phyloP scores from a whole-genome alignment of 306 rosid species.

The Rubus idaeus region DNA sequence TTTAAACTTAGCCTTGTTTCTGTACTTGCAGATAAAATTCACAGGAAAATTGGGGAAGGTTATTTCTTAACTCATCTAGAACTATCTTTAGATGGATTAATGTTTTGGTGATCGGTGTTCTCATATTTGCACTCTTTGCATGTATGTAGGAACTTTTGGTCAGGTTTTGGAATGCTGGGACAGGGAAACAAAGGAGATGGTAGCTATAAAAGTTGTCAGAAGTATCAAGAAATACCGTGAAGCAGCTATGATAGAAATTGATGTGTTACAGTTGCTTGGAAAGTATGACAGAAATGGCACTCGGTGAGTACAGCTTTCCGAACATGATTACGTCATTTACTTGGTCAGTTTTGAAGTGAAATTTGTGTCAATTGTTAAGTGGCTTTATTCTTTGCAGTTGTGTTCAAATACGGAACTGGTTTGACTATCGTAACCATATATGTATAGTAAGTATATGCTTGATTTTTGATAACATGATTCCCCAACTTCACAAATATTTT shows the following conservation, averaged over 20 bases:
- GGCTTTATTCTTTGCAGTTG: conserved; percentile 87
- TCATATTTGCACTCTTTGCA: conserved; percentile 5
- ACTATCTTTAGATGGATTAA: background rate
- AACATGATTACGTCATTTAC: conserved; percentile 4
- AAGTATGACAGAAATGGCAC: conserved; percentile 72
- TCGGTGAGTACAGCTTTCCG: conserved; percentile 49
- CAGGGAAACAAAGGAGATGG: conserved; percentile 83
- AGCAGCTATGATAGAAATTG: conserved; percentile 87
- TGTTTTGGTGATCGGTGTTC: background rate
- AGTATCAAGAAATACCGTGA: conserved; percentile 77
- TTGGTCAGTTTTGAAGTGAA: conserved; percentile 17
- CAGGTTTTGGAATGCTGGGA: conserved; percentile 96
- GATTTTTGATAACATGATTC: conserved; percentile 38
- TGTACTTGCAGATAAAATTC: conserved; percentile 62
- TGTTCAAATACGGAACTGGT: conserved; percentile 96
- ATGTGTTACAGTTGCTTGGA: conserved; percentile 72
- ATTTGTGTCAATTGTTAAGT: conserved; percentile 49
- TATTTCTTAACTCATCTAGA: conserved; percentile 8
- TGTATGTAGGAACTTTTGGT: conserved; percentile 59
- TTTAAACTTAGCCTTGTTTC: background rate
- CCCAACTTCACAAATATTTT: conserved; percentile 30
- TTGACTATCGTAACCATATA: conserved; percentile 97
- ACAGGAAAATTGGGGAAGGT: conserved; percentile 90
- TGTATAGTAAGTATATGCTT: conserved; percentile 69
- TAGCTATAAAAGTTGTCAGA: conserved; percentile 80